These are phyloP conservation scores for Huiozyma sinensis DNA, from an alignment of 805 yeast species.

Conservation along the genomic window DNA sequence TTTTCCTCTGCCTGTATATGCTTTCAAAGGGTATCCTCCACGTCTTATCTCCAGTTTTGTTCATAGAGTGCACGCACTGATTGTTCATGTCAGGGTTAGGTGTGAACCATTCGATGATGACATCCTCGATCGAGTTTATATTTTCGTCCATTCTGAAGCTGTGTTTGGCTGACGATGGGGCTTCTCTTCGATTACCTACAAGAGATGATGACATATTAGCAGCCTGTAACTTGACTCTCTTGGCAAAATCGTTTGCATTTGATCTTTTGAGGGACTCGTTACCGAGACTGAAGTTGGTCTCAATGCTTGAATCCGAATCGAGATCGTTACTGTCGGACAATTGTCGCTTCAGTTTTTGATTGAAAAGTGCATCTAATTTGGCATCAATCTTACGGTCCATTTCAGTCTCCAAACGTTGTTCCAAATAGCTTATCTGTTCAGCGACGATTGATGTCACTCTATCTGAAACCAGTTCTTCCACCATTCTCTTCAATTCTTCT, in stretches of 20 bases:
- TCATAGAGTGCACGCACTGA: constrained; percentile 26
- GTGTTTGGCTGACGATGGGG: background rate
- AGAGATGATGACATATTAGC: background rate
- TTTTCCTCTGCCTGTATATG: constrained; percentile 21
- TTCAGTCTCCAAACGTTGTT: constrained; percentile 8
- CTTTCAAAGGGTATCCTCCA: constrained; percentile 20
- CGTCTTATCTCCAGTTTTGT: constrained; percentile 17
- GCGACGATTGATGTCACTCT: constrained; percentile 13
- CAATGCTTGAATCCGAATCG: background rate
- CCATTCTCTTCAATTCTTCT: constrained; percentile 20
- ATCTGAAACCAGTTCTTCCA: constrained; percentile 19
- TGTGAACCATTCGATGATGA: constrained; percentile 27
- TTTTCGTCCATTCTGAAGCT: constrained; percentile 12
- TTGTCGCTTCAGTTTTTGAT: no score
- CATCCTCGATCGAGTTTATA: constrained; percentile 16
- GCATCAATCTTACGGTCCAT: constrained; percentile 11
- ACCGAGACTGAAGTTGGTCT: background rate
- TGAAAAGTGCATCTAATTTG: constrained; percentile 4
- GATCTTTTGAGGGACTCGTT: no score
- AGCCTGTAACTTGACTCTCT: background rate
- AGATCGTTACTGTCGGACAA: no score
- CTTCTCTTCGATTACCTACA: background rate
- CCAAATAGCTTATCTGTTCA: constrained; percentile 11
- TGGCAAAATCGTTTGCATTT: background rate
- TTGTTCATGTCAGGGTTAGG: constrained; percentile 21